Evolutionary conservation across 2,329 filamentous ascomycete genomes (phyloP), one percentile per base, ranked within the genome.

Genomic region (Penicillium expansum): DNA sequence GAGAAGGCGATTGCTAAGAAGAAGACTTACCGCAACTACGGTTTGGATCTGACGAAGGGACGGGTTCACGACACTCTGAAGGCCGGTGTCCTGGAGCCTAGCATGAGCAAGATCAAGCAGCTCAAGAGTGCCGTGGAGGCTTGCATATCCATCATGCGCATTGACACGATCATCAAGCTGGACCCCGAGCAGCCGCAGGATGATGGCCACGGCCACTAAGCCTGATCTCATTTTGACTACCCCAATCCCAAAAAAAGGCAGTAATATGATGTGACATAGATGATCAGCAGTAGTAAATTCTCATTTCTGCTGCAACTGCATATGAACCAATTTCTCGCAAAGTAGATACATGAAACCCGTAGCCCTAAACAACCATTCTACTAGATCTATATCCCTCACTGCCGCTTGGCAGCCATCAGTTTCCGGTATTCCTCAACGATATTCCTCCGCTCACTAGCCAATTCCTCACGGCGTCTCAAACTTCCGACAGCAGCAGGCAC

Each of bases 1-100:
- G 91, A 94, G 76, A 96, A 95, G 83, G 87, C 86, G 52, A 83
- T 94, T 57, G 91, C 92, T 48, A 91, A 91, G 77, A 94, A 93
- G 80, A 97, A 96, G 86, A 90, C 90, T 68, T 99, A 97, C 83
- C 94, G 93, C 80, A 99, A 99, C 83, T 99, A 99, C 76, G 94
- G 94, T 49, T 82, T 99, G 57, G 95, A 99, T 76, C 81, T 99
- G 69, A 82, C 82, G 56, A 92, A 90, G 74, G 94, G 94, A 66
- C 93, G 91, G 74, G 91, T 97, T 57, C 88, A 92, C 54, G 94
- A 99, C 76, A 87, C 91, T 79, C 81, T 99, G 70, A 97, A 97
- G 84, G 87, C 91, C 13, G 94, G 94, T 71, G 92, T 99, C 60
- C 77, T 99, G 71, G 94, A 99, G 81, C 94, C 94, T 32, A 96